Conservation (phyloP, 176 grass and related monocot genomes). For the Triticum aestivum region DNA sequence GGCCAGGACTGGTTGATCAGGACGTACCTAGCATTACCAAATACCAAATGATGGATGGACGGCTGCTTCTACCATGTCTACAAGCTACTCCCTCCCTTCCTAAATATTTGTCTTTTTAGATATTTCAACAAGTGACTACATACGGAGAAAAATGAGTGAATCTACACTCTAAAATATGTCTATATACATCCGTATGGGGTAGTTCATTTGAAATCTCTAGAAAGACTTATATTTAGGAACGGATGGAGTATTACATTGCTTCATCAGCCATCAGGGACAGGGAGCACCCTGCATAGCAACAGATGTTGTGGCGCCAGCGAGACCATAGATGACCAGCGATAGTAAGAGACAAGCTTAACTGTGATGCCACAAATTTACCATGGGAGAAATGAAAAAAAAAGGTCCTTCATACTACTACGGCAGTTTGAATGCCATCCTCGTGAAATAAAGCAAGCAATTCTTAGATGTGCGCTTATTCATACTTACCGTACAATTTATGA, state of each 20-base stretch:
- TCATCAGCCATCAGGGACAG: background rate
- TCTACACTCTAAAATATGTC: too few relatives aligned
- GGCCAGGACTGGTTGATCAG: background rate
- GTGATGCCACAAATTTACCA: constrained; percentile 30
- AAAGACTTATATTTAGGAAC: too few relatives aligned
- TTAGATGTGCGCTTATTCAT: background rate
- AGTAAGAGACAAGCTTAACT: constrained; percentile 21
- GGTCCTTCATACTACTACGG: background rate
- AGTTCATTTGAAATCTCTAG: too few relatives aligned
- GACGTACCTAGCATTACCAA: constrained; percentile 17
- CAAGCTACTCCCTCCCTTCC: background rate
- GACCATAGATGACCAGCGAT: constrained; percentile 14
- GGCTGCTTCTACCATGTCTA: constrained; percentile 32
- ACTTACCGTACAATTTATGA: background rate
- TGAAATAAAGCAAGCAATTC: background rate
- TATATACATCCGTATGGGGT: too few relatives aligned
- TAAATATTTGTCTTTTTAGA: too few relatives aligned
- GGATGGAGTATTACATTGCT: too few relatives aligned
- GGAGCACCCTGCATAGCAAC: constrained; percentile 34
- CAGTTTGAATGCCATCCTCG: background rate
- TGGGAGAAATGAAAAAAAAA: constrained; percentile 28
- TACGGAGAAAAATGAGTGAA: too few relatives aligned
- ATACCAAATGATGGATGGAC: background rate
- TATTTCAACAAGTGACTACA: too few relatives aligned
- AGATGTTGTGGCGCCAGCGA: constrained; percentile 28